Conservation (phyloP, 2,329 filamentous ascomycete genomes). For the Aspergillus candidus region DNA sequence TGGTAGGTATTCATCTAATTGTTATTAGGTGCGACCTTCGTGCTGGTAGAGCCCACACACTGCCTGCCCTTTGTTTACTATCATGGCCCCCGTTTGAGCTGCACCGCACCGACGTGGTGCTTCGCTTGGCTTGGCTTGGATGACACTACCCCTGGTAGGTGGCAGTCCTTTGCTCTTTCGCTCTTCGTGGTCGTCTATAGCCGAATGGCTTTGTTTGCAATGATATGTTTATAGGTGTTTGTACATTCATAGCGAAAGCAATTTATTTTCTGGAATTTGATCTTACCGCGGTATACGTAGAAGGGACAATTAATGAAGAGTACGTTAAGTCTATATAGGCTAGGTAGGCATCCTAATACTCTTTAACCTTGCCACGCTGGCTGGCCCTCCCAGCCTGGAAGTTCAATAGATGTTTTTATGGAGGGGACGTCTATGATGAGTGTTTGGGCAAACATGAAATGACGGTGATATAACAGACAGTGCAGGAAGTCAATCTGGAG, state of each 20-base stretch:
- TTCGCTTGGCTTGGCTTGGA: constrained; percentile 21
- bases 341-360: no score
- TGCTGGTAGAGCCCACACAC: constrained; percentile 12
- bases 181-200: constrained; percentile 14
- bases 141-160: constrained; percentile 35
- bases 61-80: constrained; percentile 1
- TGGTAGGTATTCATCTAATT: constrained; percentile 29
- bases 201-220: constrained; percentile 20
- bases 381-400: no score
- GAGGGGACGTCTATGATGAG: no score
- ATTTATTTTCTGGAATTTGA: constrained; percentile 1
- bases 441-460: no score
- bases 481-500: no score
- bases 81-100: constrained; percentile 10
- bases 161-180: constrained; percentile 22
- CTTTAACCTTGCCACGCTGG: no score
- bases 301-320: no score
- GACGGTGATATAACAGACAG: no score
- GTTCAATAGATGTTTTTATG: no score
- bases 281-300: no score
- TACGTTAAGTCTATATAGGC: no score
- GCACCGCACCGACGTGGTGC: constrained; percentile 15
- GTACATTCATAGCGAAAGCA: constrained; percentile 15
- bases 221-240: constrained; percentile 26
- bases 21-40: constrained; percentile 22